These are phyloP conservation scores for Luzula sylvatica DNA, from an alignment of 176 grass and related monocot species.

Conservation along the genomic window DNA sequence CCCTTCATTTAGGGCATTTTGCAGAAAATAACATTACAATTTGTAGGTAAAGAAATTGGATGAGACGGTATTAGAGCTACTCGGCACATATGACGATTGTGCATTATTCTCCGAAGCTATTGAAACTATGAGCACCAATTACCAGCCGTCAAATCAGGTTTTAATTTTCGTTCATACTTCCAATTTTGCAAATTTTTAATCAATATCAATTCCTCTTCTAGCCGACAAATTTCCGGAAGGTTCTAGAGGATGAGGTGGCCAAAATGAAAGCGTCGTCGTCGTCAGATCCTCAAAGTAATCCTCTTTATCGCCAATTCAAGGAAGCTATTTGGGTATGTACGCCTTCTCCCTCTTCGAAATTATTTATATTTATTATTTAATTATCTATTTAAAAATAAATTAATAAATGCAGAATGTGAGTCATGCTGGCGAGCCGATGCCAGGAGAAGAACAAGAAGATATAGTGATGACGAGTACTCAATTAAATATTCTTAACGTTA, in stretches of 20 bases:
- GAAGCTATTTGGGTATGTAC: conserved; percentile 71
- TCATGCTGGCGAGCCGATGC: conserved; percentile 76
- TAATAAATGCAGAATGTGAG: conserved; percentile 56
- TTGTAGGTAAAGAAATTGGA: conserved; percentile 60
- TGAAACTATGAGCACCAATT: conserved; percentile 30
- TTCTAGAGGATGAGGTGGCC: conserved; percentile 35
- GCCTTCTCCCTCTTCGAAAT: neutral
- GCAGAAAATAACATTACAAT: neutral
- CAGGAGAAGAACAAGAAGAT: conserved; percentile 95
- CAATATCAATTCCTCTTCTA: conserved; percentile 5
- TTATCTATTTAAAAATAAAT: neutral
- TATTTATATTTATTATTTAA: neutral
- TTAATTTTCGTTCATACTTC: neutral
- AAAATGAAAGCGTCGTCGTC: conserved; percentile 46
- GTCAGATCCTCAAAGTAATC: conserved; percentile 34
- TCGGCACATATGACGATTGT: conserved; percentile 55
- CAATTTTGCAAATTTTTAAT: neutral
- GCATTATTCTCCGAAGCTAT: conserved; percentile 40
- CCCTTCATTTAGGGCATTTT: neutral
- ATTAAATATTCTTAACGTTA: conserved; percentile 38
- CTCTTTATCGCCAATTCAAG: conserved; percentile 57
- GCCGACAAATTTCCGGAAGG: conserved; percentile 54
- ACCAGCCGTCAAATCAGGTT: conserved; percentile 72
- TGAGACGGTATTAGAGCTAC: conserved; percentile 35
- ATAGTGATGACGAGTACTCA: conserved; percentile 83